These are phyloP conservation scores for Ceriops zippeliana DNA, from an alignment of 345 rosid genomes.

Conservation along the genomic window DNA sequence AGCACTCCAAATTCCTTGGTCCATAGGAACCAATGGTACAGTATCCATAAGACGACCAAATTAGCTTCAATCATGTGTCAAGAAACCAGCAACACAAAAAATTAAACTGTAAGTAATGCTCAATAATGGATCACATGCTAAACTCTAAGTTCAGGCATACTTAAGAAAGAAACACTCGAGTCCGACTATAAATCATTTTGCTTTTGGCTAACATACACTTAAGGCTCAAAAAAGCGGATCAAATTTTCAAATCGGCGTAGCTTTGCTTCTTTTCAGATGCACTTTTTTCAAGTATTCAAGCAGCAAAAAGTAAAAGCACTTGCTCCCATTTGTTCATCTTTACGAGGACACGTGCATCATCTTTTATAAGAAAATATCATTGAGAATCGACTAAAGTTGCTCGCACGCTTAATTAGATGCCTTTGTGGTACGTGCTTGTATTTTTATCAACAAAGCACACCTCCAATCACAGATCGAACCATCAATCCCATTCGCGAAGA, in stretches of 20 bases:
- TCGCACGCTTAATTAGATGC: slow-evolving; percentile 13
- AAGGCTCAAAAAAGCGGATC: not conserved
- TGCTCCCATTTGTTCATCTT: not conserved
- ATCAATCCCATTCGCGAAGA: not conserved
- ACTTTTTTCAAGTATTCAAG: slow-evolving; percentile 22
- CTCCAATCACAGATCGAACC: slow-evolving; percentile 32
- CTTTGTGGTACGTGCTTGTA: slow-evolving; percentile 8
- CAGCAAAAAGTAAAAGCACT: slow-evolving; percentile 15
- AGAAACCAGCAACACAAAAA: too few relatives aligned
- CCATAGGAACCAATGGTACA: too few relatives aligned
- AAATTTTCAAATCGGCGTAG: slow-evolving; percentile 10
- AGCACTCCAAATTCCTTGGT: too few relatives aligned
- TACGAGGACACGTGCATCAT: not conserved
- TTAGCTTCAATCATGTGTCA: too few relatives aligned
- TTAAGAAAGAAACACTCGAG: too few relatives aligned
- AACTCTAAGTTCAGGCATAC: too few relatives aligned
- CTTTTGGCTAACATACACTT: not conserved
- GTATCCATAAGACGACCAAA: too few relatives aligned
- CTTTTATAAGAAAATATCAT: not conserved
- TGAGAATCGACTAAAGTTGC: slow-evolving; percentile 11
- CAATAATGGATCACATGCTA: too few relatives aligned
- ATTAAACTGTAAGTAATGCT: too few relatives aligned
- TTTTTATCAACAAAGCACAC: slow-evolving; percentile 13
- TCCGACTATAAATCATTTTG: not conserved
- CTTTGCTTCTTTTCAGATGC: slow-evolving; percentile 12